phyloP scores from a whole-genome alignment of 305 asterid species.

The Petunia hybrid region DNA sequence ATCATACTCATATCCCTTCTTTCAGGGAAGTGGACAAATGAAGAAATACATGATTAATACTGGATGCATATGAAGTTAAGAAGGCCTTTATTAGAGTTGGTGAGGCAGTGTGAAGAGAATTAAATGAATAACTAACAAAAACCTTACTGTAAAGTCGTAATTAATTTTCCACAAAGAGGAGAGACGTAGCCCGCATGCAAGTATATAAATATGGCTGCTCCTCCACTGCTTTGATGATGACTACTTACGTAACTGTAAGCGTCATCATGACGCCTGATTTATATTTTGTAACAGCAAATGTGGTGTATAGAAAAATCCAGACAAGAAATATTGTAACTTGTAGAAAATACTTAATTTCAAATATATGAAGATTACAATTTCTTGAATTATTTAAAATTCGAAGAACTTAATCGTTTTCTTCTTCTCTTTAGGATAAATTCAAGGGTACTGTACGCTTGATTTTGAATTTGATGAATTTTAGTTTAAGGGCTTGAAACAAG shows the following conservation, averaged over 20 bases:
- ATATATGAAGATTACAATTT: too few species aligned
- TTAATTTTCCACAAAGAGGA: neutral
- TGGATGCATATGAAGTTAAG: neutral
- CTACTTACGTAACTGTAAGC: constrained; percentile 3
- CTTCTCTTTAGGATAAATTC: too few species aligned
- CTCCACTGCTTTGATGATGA: neutral
- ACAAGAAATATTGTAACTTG: too few species aligned
- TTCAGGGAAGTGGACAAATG: neutral
- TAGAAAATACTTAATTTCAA: too few species aligned
- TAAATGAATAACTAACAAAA: neutral
- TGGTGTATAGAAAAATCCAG: too few species aligned
- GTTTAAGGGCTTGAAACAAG: too few species aligned
- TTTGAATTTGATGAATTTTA: too few species aligned
- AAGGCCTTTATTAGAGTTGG: neutral
- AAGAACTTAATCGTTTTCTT: too few species aligned
- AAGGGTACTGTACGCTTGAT: too few species aligned
- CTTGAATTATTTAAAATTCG: too few species aligned
- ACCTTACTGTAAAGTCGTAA: neutral
- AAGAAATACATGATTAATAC: neutral
- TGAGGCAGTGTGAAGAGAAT: neutral
- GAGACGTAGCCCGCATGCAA: neutral
- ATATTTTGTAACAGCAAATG: neutral
- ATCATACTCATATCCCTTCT: neutral
- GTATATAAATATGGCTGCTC: constrained; percentile 11
- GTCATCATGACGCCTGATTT: constrained; percentile 21